Percentiles rank a stretch among this genome's conserved stretches.
Conservation (phyloP, 495 filamentous ascomycete genomes). For the Aspergillus sclerotiicarbonarius region DNA sequence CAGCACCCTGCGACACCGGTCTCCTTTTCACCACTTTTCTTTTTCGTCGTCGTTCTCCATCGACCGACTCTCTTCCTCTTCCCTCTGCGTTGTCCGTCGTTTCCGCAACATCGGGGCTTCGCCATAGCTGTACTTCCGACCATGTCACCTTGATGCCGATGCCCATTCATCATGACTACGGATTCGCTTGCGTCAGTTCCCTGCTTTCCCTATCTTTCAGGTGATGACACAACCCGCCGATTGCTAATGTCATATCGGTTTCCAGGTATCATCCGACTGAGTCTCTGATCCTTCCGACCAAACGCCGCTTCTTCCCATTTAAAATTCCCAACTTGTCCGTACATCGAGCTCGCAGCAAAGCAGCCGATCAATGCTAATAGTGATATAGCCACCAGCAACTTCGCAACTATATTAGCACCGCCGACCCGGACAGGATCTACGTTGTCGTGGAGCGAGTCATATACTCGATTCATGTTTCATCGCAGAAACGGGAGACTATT, state of each 20-base stretch:
- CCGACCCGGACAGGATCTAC: slow-evolving; percentile 73
- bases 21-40: background rate
- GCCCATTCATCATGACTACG: slow-evolving; percentile 43
- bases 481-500: slow-evolving; percentile 70
- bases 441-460: slow-evolving; percentile 75
- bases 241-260: slow-evolving; percentile 15
- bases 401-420: slow-evolving; percentile 82
- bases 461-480: slow-evolving; percentile 67
- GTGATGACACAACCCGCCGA: slow-evolving; percentile 7
- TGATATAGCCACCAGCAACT: slow-evolving; percentile 81
- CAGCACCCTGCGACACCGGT: background rate
- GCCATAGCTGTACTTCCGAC: slow-evolving; percentile 20
- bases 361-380: slow-evolving; percentile 15
- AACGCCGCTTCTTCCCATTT: slow-evolving; percentile 72
- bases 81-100: slow-evolving; percentile 8
- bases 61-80: slow-evolving; percentile 10
- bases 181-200: slow-evolving; percentile 40
- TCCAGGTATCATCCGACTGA: slow-evolving; percentile 56
- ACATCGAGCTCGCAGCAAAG: background rate
- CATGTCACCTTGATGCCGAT: slow-evolving; percentile 36
- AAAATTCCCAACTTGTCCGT: slow-evolving; percentile 72
- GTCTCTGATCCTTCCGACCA: slow-evolving; percentile 58
- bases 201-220: slow-evolving; percentile 7
- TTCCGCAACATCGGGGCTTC: slow-evolving; percentile 14
- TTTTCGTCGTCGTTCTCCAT: slow-evolving; percentile 2